Base-by-base conservation (phyloP, 2,329 filamentous ascomycete species). In the Sphaerulina vaccinii region DNA sequence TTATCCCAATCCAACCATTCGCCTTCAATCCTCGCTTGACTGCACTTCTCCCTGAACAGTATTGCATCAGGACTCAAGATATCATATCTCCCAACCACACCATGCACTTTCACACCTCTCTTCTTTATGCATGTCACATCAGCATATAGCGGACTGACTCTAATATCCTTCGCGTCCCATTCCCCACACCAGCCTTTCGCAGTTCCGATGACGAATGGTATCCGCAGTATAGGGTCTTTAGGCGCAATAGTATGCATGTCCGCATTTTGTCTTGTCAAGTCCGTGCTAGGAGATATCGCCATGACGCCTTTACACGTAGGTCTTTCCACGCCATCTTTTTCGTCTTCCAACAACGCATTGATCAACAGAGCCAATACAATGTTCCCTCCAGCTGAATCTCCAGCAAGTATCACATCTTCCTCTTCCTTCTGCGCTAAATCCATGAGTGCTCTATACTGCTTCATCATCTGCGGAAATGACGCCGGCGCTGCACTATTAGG, bases 1-100 rank as follows among this genome's bases (percentile, higher is more conserved):
- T 75, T 75, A 15, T 80, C 74, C 80, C 81, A 84, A 8, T 80
- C 69, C 35, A 84, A 57, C 81, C 81, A 83, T 49, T 78, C 69
- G 0, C 81, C 81, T 1, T 65, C 42, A 0, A 83, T 71, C 0
- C 73, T 71, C 15, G 67, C 61, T 37, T 74, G 62, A 22, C 69
- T 67, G 5, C 74, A 76, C 48, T 70, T 73, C 2, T 79, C 71
- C 4, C 76, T 62, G 42, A 82, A 79, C 0, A 71, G 55, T 1
- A 78, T 56, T 1, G 73, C 77, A 56, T 83, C 80, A 0, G 79
- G 79, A 0, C 71, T 70, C 2, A 84, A 64, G 0, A 83, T 73
- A 53, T 84, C 81, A 49, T 74, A 71, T 0, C 75, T 74, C 0
- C 75, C 79, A 0, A 75, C 75, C 0, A 83, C 67, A 0, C 80